phyloP scores from a whole-genome alignment of 2,329 filamentous ascomycete species.

The Fusarium sp. region DNA sequence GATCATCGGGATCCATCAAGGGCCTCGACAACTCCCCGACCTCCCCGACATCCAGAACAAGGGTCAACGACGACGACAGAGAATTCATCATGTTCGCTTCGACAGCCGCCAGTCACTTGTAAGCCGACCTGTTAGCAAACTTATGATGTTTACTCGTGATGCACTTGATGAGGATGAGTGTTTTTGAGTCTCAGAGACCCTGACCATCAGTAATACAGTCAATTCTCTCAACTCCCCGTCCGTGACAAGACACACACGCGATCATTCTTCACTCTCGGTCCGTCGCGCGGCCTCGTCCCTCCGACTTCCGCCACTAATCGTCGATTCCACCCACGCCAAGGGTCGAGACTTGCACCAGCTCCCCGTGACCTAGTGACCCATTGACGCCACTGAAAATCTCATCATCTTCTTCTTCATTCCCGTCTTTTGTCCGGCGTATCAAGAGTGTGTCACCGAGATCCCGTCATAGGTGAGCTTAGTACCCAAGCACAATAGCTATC shows the following conservation, averaged over 20 bases:
- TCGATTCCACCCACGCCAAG: neutral
- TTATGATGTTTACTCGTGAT: neutral
- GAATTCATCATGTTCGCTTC: neutral
- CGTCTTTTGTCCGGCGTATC: conserved; percentile 16
- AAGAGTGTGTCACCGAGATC: conserved; percentile 5
- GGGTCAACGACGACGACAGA: neutral
- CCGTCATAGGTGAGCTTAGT: neutral
- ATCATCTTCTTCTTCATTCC: neutral
- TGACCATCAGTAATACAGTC: neutral
- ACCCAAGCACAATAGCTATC: neutral
- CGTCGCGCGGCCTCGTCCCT: conserved; percentile 21
- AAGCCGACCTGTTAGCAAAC: neutral
- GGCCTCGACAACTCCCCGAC: conserved; percentile 33
- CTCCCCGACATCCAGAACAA: conserved; percentile 31
- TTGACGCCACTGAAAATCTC: conserved; percentile 25
- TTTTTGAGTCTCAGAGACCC: rapidly evolving
- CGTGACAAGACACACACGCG: neutral
- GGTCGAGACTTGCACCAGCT: conserved; percentile 23
- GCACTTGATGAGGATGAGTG: rapidly evolving
- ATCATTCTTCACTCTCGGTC: conserved; percentile 3
- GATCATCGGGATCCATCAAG: conserved; percentile 13
- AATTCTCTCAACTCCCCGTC: conserved; percentile 15
- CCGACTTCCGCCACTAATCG: conserved; percentile 32
- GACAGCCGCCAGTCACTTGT: neutral
- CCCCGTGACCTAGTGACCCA: conserved; percentile 33